phyloP scores from a whole-genome alignment of 768 basidiomycete genomes.

The Neoboletus brunneissimus region DNA sequence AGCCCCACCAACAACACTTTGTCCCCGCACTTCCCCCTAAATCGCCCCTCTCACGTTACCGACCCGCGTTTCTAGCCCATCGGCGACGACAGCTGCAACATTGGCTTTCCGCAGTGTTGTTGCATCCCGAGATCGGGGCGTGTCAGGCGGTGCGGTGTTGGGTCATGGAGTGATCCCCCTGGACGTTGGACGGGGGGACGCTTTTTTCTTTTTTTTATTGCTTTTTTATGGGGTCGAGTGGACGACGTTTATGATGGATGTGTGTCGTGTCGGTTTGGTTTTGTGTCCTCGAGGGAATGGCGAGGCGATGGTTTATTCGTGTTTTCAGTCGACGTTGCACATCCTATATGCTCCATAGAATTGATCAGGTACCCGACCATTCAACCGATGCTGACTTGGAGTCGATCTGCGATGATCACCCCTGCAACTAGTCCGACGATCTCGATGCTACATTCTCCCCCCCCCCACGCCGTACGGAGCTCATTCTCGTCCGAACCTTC shows the following conservation, averaged over 20 bases:
- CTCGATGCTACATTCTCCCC: too few relatives aligned
- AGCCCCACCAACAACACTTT: slow-evolving; percentile 45
- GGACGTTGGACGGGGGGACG: not conserved
- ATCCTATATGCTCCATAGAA: too few relatives aligned
- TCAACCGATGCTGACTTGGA: too few relatives aligned
- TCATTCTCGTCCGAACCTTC: too few relatives aligned
- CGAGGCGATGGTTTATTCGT: too few relatives aligned
- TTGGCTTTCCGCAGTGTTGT: slow-evolving; percentile 61
- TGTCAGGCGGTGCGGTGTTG: slow-evolving; percentile 57
- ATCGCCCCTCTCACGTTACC: slow-evolving; percentile 61
- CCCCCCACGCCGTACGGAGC: too few relatives aligned
- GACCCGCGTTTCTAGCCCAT: slow-evolving; percentile 64
- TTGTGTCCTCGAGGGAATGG: too few relatives aligned
- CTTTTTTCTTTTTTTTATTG: slow-evolving; percentile 4
- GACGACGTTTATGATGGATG: not conserved
- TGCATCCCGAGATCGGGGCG: slow-evolving; percentile 71
- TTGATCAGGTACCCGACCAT: too few relatives aligned
- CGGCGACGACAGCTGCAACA: slow-evolving; percentile 58
- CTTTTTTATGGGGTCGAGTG: slow-evolving; percentile 4
- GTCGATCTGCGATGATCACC: too few relatives aligned
- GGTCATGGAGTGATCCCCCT: slow-evolving; percentile 46
- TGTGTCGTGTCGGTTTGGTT: not conserved
- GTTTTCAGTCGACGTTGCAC: too few relatives aligned
- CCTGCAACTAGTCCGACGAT: too few relatives aligned
- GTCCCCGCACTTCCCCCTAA: slow-evolving; percentile 68